Conservation (phyloP, 2,329 filamentous ascomycete genomes). For the Macrophomina pseudophaseolina region DNA sequence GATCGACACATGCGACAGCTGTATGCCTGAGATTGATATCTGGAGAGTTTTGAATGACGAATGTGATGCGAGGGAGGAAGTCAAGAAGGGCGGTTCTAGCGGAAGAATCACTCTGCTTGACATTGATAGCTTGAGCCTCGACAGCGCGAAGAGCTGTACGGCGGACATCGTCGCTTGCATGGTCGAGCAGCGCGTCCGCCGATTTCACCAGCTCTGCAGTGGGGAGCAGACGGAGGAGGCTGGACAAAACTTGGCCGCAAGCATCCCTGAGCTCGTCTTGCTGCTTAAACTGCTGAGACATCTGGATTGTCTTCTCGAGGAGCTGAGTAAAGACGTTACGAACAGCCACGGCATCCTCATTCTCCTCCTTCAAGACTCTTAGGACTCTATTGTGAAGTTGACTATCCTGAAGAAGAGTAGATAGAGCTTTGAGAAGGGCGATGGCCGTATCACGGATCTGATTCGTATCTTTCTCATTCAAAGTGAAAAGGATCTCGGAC, state of each 20-base stretch:
- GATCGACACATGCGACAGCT: slow-evolving; percentile 87
- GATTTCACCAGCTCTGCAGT: slow-evolving; percentile 89
- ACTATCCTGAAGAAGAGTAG: slow-evolving; percentile 43
- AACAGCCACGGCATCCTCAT: slow-evolving; percentile 34
- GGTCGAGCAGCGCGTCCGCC: slow-evolving; percentile 79
- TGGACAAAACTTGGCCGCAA: slow-evolving; percentile 73
- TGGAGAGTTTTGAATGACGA: slow-evolving; percentile 73
- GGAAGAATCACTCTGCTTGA: slow-evolving; percentile 69
- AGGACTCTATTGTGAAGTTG: slow-evolving; percentile 39
- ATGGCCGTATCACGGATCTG: slow-evolving; percentile 44
- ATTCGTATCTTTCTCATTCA: slow-evolving; percentile 53
- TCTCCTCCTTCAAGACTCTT: slow-evolving; percentile 38
- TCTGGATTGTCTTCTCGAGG: slow-evolving; percentile 49
- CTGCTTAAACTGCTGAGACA: slow-evolving; percentile 68
- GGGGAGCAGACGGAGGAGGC: slow-evolving; percentile 82
- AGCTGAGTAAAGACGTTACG: slow-evolving; percentile 43
- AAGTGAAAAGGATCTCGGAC: slow-evolving; percentile 72
- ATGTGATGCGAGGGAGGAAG: slow-evolving; percentile 79
- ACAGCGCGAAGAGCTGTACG: slow-evolving; percentile 73
- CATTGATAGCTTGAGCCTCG: slow-evolving; percentile 76
- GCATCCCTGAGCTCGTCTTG: slow-evolving; percentile 44
- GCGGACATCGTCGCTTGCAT: slow-evolving; percentile 75
- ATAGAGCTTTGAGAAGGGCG: slow-evolving; percentile 47
- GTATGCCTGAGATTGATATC: slow-evolving; percentile 81
- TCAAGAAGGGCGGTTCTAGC: slow-evolving; percentile 75